Evolutionary conservation across 352 stramenopile species (phyloP).

Genomic region (Globisporangium acanthophoron): DNA sequence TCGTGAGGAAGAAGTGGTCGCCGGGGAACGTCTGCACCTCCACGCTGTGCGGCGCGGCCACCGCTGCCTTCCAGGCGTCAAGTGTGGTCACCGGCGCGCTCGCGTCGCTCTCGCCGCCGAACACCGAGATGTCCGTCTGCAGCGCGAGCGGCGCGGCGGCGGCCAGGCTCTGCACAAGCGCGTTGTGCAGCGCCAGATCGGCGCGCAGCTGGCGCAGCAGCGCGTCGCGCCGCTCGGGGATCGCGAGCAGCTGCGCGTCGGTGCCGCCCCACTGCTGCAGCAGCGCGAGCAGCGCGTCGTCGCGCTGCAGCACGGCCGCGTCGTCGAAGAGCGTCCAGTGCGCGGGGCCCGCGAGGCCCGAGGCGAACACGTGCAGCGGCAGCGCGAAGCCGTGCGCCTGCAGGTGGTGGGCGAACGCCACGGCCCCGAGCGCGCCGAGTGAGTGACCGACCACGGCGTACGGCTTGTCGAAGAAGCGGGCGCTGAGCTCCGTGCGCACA

Average conservation of each 20-base stretch:
- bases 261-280: constrained; percentile 55
- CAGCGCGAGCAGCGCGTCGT: constrained; percentile 36
- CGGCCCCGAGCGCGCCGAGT: constrained; percentile 50
- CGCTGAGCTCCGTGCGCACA: constrained; percentile 31
- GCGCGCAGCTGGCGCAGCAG: constrained; percentile 30
- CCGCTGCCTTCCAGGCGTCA: constrained; percentile 27
- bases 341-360: constrained; percentile 28
- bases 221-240: constrained; percentile 28
- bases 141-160: constrained; percentile 1
- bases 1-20: constrained; percentile 62
- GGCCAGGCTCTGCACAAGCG: constrained; percentile 34
- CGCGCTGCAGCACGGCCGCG: constrained; percentile 16
- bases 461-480: constrained; percentile 69
- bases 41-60: constrained; percentile 14
- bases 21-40: constrained; percentile 44
- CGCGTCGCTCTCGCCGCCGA: constrained; percentile 40
- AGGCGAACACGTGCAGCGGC: constrained; percentile 60
- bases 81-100: constrained; percentile 31
- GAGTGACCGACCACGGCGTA: constrained; percentile 68
- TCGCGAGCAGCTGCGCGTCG: constrained; percentile 44
- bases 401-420: constrained; percentile 47
- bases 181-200: constrained; percentile 54
- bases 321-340: constrained; percentile 34
- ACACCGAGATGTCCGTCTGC: constrained; percentile 34
- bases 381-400: constrained; percentile 36